Evolutionary conservation across 2,329 filamentous ascomycete species (phyloP).

Genomic region (Trichoderma koningii): DNA sequence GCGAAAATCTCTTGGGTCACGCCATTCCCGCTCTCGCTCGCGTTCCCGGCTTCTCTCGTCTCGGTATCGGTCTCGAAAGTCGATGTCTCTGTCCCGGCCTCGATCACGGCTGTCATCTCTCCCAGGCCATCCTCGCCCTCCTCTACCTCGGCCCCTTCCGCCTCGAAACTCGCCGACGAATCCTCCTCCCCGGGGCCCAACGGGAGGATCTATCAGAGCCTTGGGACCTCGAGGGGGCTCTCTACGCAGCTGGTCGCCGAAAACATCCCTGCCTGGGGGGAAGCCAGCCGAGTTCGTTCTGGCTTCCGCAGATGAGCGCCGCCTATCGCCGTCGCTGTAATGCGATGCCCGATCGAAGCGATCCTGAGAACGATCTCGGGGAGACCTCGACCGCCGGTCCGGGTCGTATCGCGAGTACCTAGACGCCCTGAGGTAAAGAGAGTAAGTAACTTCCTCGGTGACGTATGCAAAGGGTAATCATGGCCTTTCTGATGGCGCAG

Average conservation of each 20-base stretch:
- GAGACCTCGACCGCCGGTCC: constrained; percentile 64
- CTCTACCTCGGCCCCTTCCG: constrained; percentile 55
- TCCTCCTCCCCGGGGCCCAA: constrained; percentile 66
- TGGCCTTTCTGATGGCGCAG: background rate
- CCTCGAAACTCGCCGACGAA: constrained; percentile 66
- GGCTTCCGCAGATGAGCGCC: constrained; percentile 64
- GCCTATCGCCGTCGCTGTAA: constrained; percentile 66
- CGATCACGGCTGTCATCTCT: constrained; percentile 65
- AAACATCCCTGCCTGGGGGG: constrained; percentile 59
- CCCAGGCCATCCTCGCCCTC: constrained; percentile 57
- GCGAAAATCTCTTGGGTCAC: constrained; percentile 44
- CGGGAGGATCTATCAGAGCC: constrained; percentile 70
- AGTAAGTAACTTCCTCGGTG: constrained; percentile 21
- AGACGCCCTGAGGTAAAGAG: constrained; percentile 46
- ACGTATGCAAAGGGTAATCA: constrained; percentile 17
- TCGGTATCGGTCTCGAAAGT: constrained; percentile 61
- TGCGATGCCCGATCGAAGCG: constrained; percentile 60
- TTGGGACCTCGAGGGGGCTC: constrained; percentile 83
- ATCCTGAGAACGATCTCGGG: constrained; percentile 69
- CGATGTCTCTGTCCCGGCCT: constrained; percentile 60
- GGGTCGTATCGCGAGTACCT: constrained; percentile 65
- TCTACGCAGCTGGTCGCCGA: constrained; percentile 57
- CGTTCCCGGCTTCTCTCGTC: constrained; percentile 63
- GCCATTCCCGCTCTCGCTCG: constrained; percentile 54
- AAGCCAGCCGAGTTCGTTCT: constrained; percentile 62